phyloP scores from a whole-genome alignment of 2,329 filamentous ascomycete species.

The Leptographium radiaticola region DNA sequence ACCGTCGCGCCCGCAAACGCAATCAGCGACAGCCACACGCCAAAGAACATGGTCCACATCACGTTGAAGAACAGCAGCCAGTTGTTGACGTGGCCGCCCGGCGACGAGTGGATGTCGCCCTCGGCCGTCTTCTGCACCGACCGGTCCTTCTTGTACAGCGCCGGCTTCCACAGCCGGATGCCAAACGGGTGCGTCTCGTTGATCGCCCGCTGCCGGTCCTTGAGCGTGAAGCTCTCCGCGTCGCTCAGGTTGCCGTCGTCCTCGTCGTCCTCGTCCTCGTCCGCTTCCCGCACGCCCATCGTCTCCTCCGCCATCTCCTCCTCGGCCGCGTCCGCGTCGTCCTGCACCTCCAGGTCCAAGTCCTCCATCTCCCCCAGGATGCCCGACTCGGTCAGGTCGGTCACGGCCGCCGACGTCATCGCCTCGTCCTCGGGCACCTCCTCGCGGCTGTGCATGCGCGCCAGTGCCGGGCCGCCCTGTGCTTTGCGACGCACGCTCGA shows the following conservation, averaged over 20 bases:
- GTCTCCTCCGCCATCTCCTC: slow-evolving; percentile 23
- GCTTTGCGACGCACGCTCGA: background rate
- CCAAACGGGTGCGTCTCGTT: slow-evolving; percentile 98
- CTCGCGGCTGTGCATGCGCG: slow-evolving; percentile 16
- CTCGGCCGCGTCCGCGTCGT: slow-evolving; percentile 24
- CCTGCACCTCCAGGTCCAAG: slow-evolving; percentile 2
- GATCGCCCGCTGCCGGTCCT: slow-evolving; percentile 93
- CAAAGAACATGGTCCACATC: slow-evolving; percentile 81
- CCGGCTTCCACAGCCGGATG: slow-evolving; percentile 97
- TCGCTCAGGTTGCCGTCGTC: slow-evolving; percentile 70
- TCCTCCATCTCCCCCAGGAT: background rate
- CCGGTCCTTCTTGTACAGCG: slow-evolving; percentile 91
- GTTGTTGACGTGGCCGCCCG: slow-evolving; percentile 70
- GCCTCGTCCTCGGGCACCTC: slow-evolving; percentile 6
- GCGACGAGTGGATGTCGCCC: slow-evolving; percentile 90
- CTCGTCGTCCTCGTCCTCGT: slow-evolving; percentile 29
- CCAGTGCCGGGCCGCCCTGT: slow-evolving; percentile 6
- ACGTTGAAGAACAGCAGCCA: slow-evolving; percentile 84
- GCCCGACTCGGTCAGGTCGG: background rate
- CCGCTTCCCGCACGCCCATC: slow-evolving; percentile 20
- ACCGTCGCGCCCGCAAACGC: slow-evolving; percentile 60
- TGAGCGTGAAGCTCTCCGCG: slow-evolving; percentile 93
- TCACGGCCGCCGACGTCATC: background rate
- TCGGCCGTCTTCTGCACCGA: slow-evolving; percentile 95
- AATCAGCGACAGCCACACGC: slow-evolving; percentile 85